A percentile compares a stretch with the other conserved stretches of the same genome.
These are phyloP conservation scores for Paecilomyces dactylethromorphus DNA, from an alignment of 2,329 filamentous ascomycete species.

Conservation along the genomic window DNA sequence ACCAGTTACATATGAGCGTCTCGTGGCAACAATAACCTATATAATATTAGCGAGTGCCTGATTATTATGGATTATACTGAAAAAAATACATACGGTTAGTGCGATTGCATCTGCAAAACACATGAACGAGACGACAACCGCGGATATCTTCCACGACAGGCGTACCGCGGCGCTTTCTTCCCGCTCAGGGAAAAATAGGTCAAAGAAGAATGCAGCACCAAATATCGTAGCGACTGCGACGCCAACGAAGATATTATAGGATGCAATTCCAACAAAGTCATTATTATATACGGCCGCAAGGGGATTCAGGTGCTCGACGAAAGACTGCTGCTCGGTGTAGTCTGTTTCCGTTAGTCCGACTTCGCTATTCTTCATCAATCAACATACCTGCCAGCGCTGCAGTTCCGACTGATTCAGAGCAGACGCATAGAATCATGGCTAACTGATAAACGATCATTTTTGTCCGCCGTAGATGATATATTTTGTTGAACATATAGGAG, in stretches of 20 bases:
- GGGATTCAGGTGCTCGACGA: slow-evolving; percentile 34
- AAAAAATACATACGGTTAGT: slow-evolving; percentile 35
- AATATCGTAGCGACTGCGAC: slow-evolving; percentile 53
- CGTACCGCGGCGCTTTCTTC: slow-evolving; percentile 44
- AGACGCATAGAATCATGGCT: slow-evolving; percentile 53
- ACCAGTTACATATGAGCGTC: slow-evolving; percentile 41
- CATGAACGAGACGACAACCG: slow-evolving; percentile 42
- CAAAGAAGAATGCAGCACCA: slow-evolving; percentile 55
- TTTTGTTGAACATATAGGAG: slow-evolving; percentile 52
- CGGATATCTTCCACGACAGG: slow-evolving; percentile 49
- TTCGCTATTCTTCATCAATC: neutral
- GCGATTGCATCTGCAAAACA: slow-evolving; percentile 43
- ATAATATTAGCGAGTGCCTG: neutral
- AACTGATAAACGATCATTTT: slow-evolving; percentile 57
- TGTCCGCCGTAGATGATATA: slow-evolving; percentile 49
- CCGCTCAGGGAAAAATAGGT: slow-evolving; percentile 55
- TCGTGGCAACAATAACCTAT: slow-evolving; percentile 42
- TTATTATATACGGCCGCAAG: slow-evolving; percentile 46
- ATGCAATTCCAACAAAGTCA: slow-evolving; percentile 49
- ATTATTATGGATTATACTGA: neutral
- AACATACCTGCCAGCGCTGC: slow-evolving; percentile 46
- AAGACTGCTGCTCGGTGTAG: slow-evolving; percentile 49
- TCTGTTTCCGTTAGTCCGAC: slow-evolving; percentile 24
- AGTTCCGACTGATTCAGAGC: slow-evolving; percentile 52
- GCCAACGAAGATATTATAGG: slow-evolving; percentile 55